Evolutionary conservation across 1,284 basidiomycete genomes (phyloP).

Genomic region (Ustilago esculenta): DNA sequence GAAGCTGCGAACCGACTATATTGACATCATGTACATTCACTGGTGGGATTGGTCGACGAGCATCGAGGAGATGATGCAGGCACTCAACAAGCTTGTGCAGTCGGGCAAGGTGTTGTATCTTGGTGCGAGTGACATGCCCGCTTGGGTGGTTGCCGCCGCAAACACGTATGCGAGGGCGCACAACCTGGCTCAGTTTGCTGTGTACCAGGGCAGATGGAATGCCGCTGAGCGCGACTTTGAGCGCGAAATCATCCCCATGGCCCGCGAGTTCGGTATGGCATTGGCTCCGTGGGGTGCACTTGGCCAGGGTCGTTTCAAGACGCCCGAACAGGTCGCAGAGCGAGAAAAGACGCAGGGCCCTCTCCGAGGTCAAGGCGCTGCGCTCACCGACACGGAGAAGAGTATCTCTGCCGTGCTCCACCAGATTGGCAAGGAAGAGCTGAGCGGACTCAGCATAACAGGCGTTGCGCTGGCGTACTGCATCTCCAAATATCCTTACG

Average conservation of each 20-base stretch:
- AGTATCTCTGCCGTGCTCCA: conserved; percentile 49
- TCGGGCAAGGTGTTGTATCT: conserved; percentile 72
- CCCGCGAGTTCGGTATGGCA: conserved; percentile 69
- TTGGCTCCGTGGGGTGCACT: conserved; percentile 72
- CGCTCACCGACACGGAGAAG: conserved; percentile 43
- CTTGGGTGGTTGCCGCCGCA: conserved; percentile 72
- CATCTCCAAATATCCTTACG: conserved; percentile 39
- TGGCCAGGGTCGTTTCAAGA: conserved; percentile 70
- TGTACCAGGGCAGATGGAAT: conserved; percentile 74
- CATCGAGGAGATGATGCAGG: conserved; percentile 73
- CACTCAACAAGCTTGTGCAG: conserved; percentile 70
- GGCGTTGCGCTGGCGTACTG: conserved; percentile 48
- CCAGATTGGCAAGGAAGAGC: conserved; percentile 53
- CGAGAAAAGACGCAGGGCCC: conserved; percentile 45
- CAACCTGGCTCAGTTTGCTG: conserved; percentile 71
- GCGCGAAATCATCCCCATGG: conserved; percentile 75
- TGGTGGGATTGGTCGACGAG: conserved; percentile 72
- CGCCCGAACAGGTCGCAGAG: conserved; percentile 48
- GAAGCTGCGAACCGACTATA: conserved; percentile 72
- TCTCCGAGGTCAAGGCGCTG: conserved; percentile 40
- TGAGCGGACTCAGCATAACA: conserved; percentile 35
- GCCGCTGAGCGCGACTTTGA: conserved; percentile 72
- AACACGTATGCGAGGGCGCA: conserved; percentile 72
- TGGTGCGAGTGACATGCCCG: conserved; percentile 70
- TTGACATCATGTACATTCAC: conserved; percentile 72